Evolutionary conservation across 768 basidiomycete genomes (phyloP), one percentile per base, ranked within the genome.

Genomic region (Melanogaster broomeanus): DNA sequence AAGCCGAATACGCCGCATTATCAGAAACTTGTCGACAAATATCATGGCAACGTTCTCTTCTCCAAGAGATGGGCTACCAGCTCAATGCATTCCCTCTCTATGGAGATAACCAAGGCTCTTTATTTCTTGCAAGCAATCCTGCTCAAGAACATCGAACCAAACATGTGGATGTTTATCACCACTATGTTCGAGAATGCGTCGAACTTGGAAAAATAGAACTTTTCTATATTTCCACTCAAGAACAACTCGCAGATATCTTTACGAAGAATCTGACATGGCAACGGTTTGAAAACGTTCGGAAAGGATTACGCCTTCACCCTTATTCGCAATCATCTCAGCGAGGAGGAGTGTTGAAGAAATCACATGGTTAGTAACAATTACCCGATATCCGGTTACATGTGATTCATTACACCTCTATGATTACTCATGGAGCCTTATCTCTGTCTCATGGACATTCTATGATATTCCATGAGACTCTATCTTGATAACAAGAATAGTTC

Each of bases 1-100:
- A 78, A 57, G 72, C 77, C 2, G 77, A 81, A 57, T 78, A 79
- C 55, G 71, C 76, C 28, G 74, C 75, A 2, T 57, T 64, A 0
- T 57, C 61, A 9, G 61, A 74, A 21, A 60, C 71, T 0, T 45
- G 53, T 11, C 43, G 55, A 13, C 56, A 71, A 42, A 55, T 53
- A 0, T n/a, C 70, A 4, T 72, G 68, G 67, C 42, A 69, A 1
- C 45, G 63, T 1, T 13, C 45, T 4, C 48, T 68, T 1, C 43
- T 66, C 7, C 2, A 13, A 9, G 66, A 51, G 15, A 48, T 74
- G 16, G 57, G 58, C 5, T 53, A 54, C 21, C 44, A 27, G 6
- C 44, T 15, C 41, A 28, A 43, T 9, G 31, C 18, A 3, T 30
- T 50, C 45, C 59, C 55, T 37, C 61, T 63, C 28, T 52, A 37